phyloP scores from a whole-genome alignment of 306 rosid species.

The Cucurbita moschata region DNA sequence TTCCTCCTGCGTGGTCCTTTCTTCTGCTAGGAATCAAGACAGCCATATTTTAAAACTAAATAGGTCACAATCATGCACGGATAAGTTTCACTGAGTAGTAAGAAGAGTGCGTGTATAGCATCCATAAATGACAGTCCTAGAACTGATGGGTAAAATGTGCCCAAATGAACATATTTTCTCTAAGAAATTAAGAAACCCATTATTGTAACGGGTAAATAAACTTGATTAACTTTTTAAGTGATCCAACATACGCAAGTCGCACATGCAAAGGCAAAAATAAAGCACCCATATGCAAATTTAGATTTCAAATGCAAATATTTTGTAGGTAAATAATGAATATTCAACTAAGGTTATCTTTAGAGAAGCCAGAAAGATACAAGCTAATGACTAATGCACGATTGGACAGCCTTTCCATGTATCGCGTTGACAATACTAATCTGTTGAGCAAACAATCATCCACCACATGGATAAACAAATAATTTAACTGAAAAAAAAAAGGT shows the following conservation, averaged over 20 bases:
- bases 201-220: background rate
- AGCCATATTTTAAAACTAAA: background rate
- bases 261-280: background rate
- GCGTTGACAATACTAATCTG: background rate
- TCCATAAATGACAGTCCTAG: background rate
- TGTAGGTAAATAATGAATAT: background rate
- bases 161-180: background rate
- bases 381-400: background rate
- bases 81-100: background rate
- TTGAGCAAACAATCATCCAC: background rate
- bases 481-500: background rate
- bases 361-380: background rate
- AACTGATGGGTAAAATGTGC: background rate
- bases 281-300: background rate
- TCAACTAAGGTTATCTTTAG: background rate
- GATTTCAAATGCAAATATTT: background rate
- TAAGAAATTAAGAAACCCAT: background rate
- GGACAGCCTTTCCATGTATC: background rate
- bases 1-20: conserved; percentile 51
- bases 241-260: background rate
- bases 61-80: background rate
- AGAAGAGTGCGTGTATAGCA: background rate
- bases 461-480: background rate
- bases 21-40: conserved; percentile 37
- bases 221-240: background rate